Conservation (phyloP, 345 rosid genomes). For the Odontarrhena argentea region DNA sequence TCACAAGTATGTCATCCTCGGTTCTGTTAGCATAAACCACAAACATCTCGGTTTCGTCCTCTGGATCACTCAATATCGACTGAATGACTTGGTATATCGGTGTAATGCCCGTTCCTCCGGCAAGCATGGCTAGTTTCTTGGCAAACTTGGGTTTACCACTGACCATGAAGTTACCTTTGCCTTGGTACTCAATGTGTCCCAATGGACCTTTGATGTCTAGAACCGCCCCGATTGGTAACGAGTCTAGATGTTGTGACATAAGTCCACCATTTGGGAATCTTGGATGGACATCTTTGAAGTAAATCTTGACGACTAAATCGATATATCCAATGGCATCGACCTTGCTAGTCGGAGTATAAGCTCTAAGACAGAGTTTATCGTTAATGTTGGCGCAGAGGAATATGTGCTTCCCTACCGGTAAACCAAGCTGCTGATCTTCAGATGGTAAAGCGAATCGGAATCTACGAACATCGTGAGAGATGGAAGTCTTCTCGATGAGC, state of each 20-base stretch:
- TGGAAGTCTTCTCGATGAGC: constrained; percentile 65
- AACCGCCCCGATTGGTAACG: constrained; percentile 57
- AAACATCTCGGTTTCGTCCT: constrained; percentile 76
- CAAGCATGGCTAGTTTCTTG: constrained; percentile 81
- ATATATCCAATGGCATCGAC: constrained; percentile 71
- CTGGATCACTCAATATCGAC: constrained; percentile 73
- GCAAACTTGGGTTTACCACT: constrained; percentile 77
- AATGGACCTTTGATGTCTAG: constrained; percentile 85
- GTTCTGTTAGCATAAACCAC: constrained; percentile 89
- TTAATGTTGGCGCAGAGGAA: constrained; percentile 69
- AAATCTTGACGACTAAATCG: constrained; percentile 77
- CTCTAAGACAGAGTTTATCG: constrained; percentile 75
- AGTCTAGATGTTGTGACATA: constrained; percentile 81
- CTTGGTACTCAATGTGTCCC: constrained; percentile 83
- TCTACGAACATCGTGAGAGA: constrained; percentile 72
- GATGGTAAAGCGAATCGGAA: constrained; percentile 72
- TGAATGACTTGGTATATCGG: constrained; percentile 84
- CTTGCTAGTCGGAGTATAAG: constrained; percentile 79
- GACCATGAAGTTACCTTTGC: constrained; percentile 69
- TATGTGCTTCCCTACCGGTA: constrained; percentile 88
- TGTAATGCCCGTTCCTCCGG: constrained; percentile 95
- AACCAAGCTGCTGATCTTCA: constrained; percentile 69
- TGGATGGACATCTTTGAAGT: constrained; percentile 75
- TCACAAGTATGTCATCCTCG: constrained; percentile 76
- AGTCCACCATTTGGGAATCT: constrained; percentile 84